Percentiles rank a stretch among this genome's conserved stretches.
Evolutionary conservation across 108 stramenopile genomes (phyloP).

Genomic region (Discostella stelligeroides): DNA sequence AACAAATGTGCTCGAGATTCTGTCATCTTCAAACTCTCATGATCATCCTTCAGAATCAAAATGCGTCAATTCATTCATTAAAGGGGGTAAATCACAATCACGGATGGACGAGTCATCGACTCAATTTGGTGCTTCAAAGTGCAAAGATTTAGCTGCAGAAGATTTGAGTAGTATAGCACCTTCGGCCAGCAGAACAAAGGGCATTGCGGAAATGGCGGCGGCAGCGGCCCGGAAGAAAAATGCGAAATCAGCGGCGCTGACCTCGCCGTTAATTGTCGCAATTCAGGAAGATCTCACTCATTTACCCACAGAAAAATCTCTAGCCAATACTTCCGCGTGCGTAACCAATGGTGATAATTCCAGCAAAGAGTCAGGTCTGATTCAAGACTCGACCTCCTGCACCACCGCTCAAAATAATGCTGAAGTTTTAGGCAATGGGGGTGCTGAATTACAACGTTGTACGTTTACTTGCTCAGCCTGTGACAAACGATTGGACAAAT

Average conservation of each 20-base stretch:
- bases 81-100: background rate
- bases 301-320: background rate
- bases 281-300: background rate
- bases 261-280: background rate
- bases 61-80: background rate
- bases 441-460: too few relatives aligned
- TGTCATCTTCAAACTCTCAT: background rate
- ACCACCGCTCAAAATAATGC: background rate
- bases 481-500: background rate
- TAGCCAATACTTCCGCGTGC: background rate
- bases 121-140: background rate
- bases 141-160: slow-evolving; percentile 7
- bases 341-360: background rate
- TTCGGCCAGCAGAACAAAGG: too few relatives aligned
- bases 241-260: background rate
- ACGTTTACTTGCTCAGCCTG: background rate
- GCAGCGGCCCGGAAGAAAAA: slow-evolving; percentile 17
- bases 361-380: background rate
- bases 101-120: background rate
- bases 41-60: background rate
- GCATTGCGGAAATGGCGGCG: slow-evolving; percentile 39
- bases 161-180: slow-evolving; percentile 2
- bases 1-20: background rate
- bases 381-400: background rate
- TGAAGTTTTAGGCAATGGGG: too few relatives aligned